Percentiles rank a stretch among this genome's conserved stretches.
These are phyloP conservation scores for Penstemon eatonii DNA, from an alignment of 257 asterid species.

Conservation along the genomic window DNA sequence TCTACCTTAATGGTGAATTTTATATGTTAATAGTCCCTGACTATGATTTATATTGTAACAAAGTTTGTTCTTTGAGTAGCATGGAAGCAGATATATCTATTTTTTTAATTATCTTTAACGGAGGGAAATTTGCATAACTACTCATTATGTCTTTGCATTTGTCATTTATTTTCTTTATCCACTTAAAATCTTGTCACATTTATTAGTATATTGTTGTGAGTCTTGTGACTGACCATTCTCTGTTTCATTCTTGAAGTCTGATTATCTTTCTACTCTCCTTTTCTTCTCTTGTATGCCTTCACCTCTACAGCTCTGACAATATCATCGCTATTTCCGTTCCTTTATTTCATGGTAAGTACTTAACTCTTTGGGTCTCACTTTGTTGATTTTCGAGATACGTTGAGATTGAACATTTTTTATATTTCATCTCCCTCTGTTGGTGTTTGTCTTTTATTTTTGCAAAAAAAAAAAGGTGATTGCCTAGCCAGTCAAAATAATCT, in stretches of 20 bases:
- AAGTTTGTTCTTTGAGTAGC: neutral
- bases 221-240: neutral
- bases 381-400: neutral
- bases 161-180: neutral
- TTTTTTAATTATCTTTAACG: neutral
- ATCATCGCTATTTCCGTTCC: constrained; percentile 80
- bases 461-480: no score
- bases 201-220: no score
- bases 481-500: no score
- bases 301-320: constrained; percentile 63
- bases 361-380: constrained; percentile 4
- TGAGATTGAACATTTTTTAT: neutral
- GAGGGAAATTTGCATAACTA: neutral
- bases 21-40: neutral
- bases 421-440: no score
- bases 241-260: neutral
- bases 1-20: neutral
- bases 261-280: no score
- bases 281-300: neutral
- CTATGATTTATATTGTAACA: no score
- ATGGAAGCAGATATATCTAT: neutral
- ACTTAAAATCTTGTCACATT: no score
- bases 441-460: no score
- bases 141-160: neutral
- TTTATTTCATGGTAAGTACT: constrained; percentile 71